These are phyloP conservation scores for Dipodascus geniculatus DNA, from an alignment of 805 yeast genomes.

Conservation along the genomic window DNA sequence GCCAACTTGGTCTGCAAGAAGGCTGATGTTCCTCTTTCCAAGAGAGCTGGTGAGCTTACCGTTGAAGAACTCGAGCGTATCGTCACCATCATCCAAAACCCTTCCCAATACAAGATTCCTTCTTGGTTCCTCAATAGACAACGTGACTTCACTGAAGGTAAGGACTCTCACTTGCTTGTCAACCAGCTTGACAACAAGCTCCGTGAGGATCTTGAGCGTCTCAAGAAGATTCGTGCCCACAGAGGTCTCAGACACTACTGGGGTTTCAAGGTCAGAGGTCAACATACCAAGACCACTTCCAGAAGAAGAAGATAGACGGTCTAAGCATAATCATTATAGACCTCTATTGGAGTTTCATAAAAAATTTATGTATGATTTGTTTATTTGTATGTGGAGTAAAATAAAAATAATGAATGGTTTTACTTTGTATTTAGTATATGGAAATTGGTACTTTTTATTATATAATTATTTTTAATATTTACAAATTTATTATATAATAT, in stretches of 20 bases:
- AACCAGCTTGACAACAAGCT: slow-evolving; percentile 98
- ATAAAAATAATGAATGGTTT: not conserved
- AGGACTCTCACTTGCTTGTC: slow-evolving; percentile 97
- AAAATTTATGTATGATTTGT: not conserved
- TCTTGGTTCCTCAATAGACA: slow-evolving; percentile 99
- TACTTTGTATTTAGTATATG: not conserved
- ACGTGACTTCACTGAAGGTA: slow-evolving; percentile 96
- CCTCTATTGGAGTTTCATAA: not conserved
- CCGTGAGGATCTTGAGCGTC: slow-evolving; percentile 99
- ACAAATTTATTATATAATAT: too few relatives aligned
- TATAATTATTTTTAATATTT: too few relatives aligned
- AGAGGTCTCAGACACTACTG: slow-evolving; percentile 99
- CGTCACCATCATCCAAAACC: slow-evolving; percentile 99
- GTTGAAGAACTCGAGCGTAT: slow-evolving; percentile 99
- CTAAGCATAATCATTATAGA: not conserved
- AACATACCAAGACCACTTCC: slow-evolving; percentile 99
- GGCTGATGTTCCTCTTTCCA: slow-evolving; percentile 96
- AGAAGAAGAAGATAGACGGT: slow-evolving; percentile 54
- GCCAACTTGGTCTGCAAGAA: slow-evolving; percentile 99
- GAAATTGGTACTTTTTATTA: not conserved
- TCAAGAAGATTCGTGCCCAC: slow-evolving; percentile 99
- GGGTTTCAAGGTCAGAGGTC: slow-evolving; percentile 99
- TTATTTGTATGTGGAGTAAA: not conserved
- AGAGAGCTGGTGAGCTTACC: slow-evolving; percentile 99
- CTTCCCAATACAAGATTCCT: slow-evolving; percentile 98